Conservation (phyloP, 371 early-diverging fungal genomes). For the Zychaea mexicana region DNA sequence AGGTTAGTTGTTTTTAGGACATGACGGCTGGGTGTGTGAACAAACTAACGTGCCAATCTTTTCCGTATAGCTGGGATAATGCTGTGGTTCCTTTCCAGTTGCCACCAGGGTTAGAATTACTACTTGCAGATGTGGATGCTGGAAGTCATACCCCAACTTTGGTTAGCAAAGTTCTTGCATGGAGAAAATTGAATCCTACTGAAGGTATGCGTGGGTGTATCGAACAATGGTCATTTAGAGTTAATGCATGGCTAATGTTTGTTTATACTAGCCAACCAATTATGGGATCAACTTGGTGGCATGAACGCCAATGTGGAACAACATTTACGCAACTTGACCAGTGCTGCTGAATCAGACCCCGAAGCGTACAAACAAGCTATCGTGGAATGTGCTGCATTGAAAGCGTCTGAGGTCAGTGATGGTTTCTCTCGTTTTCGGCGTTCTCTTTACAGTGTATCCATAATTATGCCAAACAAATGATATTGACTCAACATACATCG, state of each 20-base stretch:
- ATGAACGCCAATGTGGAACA: slow-evolving; percentile 57
- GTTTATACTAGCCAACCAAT: slow-evolving; percentile 36
- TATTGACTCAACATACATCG: too few species aligned
- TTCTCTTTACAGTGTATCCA: too few species aligned
- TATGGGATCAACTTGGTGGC: slow-evolving; percentile 63
- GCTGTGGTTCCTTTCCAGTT: slow-evolving; percentile 63
- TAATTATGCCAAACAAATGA: too few species aligned
- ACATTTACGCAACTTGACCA: slow-evolving; percentile 41
- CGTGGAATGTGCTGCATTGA: slow-evolving; percentile 26
- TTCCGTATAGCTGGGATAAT: slow-evolving; percentile 72
- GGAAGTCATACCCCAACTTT: slow-evolving; percentile 93
- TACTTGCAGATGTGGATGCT: slow-evolving; percentile 91
- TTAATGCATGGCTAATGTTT: background rate
- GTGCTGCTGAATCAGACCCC: slow-evolving; percentile 24
- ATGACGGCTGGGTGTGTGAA: background rate
- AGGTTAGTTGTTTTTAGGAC: slow-evolving; percentile 21
- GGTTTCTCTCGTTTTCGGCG: too few species aligned
- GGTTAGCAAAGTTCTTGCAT: slow-evolving; percentile 84
- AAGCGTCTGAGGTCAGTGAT: slow-evolving; percentile 32
- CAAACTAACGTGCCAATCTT: background rate
- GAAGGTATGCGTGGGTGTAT: slow-evolving; percentile 31
- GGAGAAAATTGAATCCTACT: slow-evolving; percentile 74
- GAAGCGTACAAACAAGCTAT: slow-evolving; percentile 44
- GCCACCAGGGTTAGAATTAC: slow-evolving; percentile 74
- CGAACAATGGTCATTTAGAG: background rate